These are phyloP conservation scores for Stemphylium vesicarium DNA, from an alignment of 2,329 filamentous ascomycete species.

Conservation along the genomic window DNA sequence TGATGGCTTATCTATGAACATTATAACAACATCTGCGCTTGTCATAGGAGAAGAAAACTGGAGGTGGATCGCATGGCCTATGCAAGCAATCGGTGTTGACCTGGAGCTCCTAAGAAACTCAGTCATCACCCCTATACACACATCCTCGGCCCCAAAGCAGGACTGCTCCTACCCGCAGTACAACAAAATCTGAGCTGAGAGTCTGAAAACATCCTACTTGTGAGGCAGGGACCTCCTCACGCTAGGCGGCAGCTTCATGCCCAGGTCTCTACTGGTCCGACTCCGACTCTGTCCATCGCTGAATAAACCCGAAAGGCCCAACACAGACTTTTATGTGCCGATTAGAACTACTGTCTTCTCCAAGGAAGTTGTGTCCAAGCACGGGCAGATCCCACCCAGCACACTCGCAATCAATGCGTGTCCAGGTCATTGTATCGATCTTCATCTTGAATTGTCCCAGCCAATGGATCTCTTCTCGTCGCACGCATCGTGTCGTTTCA, in stretches of 20 bases:
- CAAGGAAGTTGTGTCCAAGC: background rate
- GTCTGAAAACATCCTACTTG: background rate
- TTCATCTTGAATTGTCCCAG: background rate
- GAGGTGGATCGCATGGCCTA: constrained; percentile 36
- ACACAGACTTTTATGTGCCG: background rate
- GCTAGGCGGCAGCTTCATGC: background rate
- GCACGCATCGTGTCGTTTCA: background rate
- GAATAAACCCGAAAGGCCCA: background rate
- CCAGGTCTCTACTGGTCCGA: background rate
- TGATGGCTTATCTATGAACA: constrained; percentile 23
- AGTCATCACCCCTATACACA: background rate
- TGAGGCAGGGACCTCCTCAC: background rate
- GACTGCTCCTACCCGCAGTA: background rate
- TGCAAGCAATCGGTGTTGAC: constrained; percentile 22
- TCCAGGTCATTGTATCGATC: background rate
- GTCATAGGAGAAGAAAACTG: constrained; percentile 30
- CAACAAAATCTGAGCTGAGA: background rate
- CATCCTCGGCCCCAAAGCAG: background rate
- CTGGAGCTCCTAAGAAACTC: constrained; percentile 19
- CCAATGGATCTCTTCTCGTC: background rate
- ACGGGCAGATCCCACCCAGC: background rate
- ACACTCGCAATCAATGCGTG: background rate
- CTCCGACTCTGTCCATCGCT: background rate
- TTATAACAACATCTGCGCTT: constrained; percentile 31
- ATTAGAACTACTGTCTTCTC: background rate